A percentile compares a stretch with the other conserved stretches of the same genome.
phyloP scores from a whole-genome alignment of 441 rosid genomes.

The Brassica balearica region DNA sequence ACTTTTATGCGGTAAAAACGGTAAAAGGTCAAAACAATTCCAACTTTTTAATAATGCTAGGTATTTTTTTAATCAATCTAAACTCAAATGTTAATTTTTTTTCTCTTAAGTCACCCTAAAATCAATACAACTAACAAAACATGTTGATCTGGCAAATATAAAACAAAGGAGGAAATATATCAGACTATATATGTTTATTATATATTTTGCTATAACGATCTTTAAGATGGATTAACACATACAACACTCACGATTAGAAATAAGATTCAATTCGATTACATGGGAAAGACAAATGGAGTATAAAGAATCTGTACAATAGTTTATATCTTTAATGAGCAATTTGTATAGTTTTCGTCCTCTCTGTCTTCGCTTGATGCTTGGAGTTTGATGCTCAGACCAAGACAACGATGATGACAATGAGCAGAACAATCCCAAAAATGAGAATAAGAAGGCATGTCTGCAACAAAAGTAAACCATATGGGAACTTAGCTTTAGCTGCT shows the following conservation, averaged over 20 bases:
- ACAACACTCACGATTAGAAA: slow-evolving; percentile 11
- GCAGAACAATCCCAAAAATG: slow-evolving; percentile 62
- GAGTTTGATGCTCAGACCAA: slow-evolving; percentile 45
- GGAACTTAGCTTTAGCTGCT: slow-evolving; percentile 4
- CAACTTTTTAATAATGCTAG: too few species aligned
- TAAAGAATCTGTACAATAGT: slow-evolving; percentile 45
- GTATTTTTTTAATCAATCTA: background rate
- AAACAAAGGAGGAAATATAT: slow-evolving; percentile 2
- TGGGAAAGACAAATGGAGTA: slow-evolving; percentile 12
- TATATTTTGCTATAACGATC: slow-evolving; percentile 3
- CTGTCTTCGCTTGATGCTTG: slow-evolving; percentile 26
- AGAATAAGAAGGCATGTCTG: slow-evolving; percentile 67
- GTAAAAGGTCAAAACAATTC: too few species aligned
- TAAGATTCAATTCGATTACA: slow-evolving; percentile 5
- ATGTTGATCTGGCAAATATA: background rate
- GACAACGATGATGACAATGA: slow-evolving; percentile 59
- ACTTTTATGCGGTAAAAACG: too few species aligned
- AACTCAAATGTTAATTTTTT: background rate
- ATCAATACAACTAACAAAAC: background rate
- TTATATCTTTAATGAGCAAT: slow-evolving; percentile 16
- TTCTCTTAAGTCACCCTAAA: background rate
- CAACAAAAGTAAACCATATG: slow-evolving; percentile 26
- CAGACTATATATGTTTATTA: background rate
- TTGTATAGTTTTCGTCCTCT: slow-evolving; percentile 14
- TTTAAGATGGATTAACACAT: slow-evolving; percentile 25